Evolutionary conservation across 2,329 filamentous ascomycete species (phyloP).

Genomic region (Fusarium proliferatum): DNA sequence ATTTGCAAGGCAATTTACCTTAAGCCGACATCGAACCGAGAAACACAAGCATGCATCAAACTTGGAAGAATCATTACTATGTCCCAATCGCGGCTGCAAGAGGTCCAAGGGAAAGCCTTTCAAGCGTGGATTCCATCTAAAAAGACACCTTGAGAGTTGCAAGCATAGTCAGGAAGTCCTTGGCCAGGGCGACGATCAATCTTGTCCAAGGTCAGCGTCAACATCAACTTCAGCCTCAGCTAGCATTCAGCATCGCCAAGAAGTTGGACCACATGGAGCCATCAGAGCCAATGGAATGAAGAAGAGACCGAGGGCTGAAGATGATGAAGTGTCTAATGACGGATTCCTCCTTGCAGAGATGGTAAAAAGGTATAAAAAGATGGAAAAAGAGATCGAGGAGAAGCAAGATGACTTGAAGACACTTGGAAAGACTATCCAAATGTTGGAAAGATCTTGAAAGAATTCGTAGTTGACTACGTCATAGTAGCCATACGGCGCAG

Average conservation of each 20-base stretch:
- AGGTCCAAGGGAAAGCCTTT: neutral
- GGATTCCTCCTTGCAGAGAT: neutral
- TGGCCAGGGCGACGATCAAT: neutral
- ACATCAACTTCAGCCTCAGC: neutral
- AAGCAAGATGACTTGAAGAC: rapidly evolving
- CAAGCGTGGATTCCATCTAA: rapidly evolving
- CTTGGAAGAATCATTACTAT: rapidly evolving
- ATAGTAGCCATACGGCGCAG: rapidly evolving
- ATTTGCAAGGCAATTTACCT: neutral
- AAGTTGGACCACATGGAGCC: neutral
- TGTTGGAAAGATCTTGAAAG: too few relatives aligned
- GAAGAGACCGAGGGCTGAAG: neutral
- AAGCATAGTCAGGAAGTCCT: rapidly evolving
- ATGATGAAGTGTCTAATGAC: neutral
- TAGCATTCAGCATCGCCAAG: neutral
- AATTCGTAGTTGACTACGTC: rapidly evolving
- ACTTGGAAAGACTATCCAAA: rapidly evolving
- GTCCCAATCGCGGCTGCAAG: neutral
- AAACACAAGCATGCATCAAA: neutral
- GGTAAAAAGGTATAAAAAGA: neutral
- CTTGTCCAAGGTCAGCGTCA: rapidly evolving
- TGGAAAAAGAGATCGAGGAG: rapidly evolving
- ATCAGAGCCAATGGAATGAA: too few relatives aligned
- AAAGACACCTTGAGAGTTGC: rapidly evolving
- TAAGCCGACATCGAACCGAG: rapidly evolving